phyloP scores from a whole-genome alignment of 2,329 filamentous ascomycete genomes.

The Teratosphaeria zuluensis region DNA sequence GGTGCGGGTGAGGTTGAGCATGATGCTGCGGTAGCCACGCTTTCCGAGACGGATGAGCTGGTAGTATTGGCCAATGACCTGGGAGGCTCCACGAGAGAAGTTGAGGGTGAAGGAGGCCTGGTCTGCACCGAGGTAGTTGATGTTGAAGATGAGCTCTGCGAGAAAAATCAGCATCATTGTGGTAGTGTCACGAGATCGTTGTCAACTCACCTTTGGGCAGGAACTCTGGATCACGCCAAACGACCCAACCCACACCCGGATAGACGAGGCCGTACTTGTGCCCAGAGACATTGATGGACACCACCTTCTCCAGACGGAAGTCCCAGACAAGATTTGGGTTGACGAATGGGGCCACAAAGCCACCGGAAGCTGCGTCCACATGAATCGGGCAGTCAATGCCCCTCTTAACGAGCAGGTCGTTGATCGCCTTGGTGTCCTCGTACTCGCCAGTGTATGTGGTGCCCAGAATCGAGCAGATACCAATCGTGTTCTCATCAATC shows the following conservation, averaged over 20 bases:
- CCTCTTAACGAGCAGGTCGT: slow-evolving; percentile 69
- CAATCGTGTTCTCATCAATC: slow-evolving; percentile 66
- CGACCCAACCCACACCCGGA: slow-evolving; percentile 86
- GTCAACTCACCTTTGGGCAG: slow-evolving; percentile 51
- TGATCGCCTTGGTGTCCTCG: slow-evolving; percentile 85
- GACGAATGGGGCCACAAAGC: slow-evolving; percentile 88
- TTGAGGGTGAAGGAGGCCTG: slow-evolving; percentile 95
- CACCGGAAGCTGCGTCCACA: slow-evolving; percentile 84
- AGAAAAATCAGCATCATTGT: not conserved
- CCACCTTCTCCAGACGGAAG: slow-evolving; percentile 78
- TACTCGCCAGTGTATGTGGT: slow-evolving; percentile 96
- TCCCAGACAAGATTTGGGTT: slow-evolving; percentile 80
- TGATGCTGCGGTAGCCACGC: slow-evolving; percentile 83
- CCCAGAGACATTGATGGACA: slow-evolving; percentile 88
- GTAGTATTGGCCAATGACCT: slow-evolving; percentile 96
- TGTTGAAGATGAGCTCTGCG: slow-evolving; percentile 87
- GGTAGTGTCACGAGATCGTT: not conserved
- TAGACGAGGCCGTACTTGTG: slow-evolving; percentile 81
- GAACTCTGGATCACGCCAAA: slow-evolving; percentile 77
- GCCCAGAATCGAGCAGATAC: slow-evolving; percentile 83
- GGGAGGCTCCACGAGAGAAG: slow-evolving; percentile 90
- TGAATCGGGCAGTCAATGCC: slow-evolving; percentile 78
- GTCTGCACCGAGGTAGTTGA: slow-evolving; percentile 95
- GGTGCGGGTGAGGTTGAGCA: slow-evolving; percentile 84
- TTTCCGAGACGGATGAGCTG: slow-evolving; percentile 92